Evolutionary conservation across 192 early-diverging fungal species (phyloP).

Genomic region (Entomortierella beljakovae): DNA sequence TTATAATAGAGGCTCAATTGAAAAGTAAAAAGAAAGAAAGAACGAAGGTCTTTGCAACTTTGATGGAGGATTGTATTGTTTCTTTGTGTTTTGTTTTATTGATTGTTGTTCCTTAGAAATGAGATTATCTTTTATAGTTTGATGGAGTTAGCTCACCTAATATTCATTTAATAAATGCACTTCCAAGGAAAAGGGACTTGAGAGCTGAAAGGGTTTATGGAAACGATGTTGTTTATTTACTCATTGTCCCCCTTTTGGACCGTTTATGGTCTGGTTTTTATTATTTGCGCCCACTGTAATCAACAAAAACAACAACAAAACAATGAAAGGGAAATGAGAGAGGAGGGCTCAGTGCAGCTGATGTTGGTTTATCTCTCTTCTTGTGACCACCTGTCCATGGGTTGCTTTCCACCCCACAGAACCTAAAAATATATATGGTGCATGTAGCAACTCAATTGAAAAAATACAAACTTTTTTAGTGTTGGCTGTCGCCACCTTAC

Average conservation of each 20-base stretch:
- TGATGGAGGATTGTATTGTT: no score
- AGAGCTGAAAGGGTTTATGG: background rate
- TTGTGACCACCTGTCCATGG: constrained; percentile 7
- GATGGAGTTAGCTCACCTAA: no score
- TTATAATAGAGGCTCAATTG: no score
- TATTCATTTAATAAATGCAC: no score
- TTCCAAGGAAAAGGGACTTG: no score
- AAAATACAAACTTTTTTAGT: background rate
- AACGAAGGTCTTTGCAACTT: no score
- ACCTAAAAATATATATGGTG: no score
- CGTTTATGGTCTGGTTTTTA: background rate
- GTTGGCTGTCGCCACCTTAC: background rate
- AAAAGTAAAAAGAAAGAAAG: no score
- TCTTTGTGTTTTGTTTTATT: no score
- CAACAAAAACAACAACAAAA: background rate
- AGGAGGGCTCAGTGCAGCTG: background rate
- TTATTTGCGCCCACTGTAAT: background rate
- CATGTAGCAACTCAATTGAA: constrained; percentile 8
- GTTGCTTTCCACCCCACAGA: constrained; percentile 40
- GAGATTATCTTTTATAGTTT: no score
- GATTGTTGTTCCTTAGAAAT: no score
- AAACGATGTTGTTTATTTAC: background rate
- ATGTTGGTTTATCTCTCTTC: constrained; percentile 12
- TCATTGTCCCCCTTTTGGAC: background rate
- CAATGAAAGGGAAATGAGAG: constrained; percentile 1